phyloP scores from a whole-genome alignment of 495 filamentous ascomycete species.

The Mycothermus thermophilus region DNA sequence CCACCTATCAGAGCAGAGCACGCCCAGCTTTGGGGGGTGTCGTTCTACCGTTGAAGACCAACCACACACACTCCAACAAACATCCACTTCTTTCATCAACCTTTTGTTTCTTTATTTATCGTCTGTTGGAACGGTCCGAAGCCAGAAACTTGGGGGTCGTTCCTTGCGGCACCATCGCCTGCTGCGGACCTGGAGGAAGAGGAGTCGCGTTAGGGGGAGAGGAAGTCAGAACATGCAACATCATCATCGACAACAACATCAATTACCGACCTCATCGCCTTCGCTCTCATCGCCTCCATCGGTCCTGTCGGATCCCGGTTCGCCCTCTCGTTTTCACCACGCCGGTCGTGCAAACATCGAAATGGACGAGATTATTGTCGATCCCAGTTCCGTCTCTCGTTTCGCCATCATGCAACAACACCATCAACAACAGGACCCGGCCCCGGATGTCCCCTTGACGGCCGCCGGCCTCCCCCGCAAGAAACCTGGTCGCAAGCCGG shows the following conservation, averaged over 20 bases:
- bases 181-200: too few species aligned
- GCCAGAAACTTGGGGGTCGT: too few species aligned
- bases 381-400: constrained; percentile 17
- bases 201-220: too few species aligned
- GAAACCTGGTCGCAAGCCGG: constrained; percentile 40
- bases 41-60: too few species aligned
- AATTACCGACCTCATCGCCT: constrained; percentile 19
- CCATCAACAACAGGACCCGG: constrained; percentile 8
- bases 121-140: too few species aligned
- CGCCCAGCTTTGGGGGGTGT: too few species aligned
- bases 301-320: constrained; percentile 22
- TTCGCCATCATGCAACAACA: constrained; percentile 22
- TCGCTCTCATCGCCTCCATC: constrained; percentile 25
- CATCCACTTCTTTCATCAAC: too few species aligned
- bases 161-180: too few species aligned
- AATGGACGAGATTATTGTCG: constrained; percentile 28
- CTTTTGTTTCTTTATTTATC: too few species aligned
- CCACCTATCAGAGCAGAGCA: too few species aligned
- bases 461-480: constrained; percentile 33
- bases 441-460: constrained; percentile 22
- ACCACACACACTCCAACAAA: too few species aligned
- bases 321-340: constrained; percentile 21
- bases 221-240: constrained; percentile 10
- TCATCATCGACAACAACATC: constrained; percentile 1
- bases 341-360: constrained; percentile 21